Conservation (phyloP, 2,329 filamentous ascomycete genomes). For the Talaromyces sp. region DNA sequence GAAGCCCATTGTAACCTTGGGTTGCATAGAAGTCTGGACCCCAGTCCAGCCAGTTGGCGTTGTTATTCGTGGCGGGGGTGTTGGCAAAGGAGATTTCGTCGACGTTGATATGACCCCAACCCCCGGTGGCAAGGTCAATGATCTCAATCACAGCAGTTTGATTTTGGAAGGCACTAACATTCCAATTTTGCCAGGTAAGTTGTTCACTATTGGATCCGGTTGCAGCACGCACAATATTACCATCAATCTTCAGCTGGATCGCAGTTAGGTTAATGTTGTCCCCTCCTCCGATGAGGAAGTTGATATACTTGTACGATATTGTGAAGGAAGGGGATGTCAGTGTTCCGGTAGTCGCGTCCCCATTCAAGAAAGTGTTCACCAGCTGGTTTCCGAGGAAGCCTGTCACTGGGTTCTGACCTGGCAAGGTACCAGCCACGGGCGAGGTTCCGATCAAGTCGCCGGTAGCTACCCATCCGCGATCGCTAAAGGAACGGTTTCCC, state of each 20-base stretch:
- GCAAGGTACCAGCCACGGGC: neutral
- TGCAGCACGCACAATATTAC: neutral
- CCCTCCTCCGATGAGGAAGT: neutral
- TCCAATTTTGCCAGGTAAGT: neutral
- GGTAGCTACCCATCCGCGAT: neutral
- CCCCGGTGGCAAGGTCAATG: neutral
- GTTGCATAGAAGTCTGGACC: constrained; percentile 33
- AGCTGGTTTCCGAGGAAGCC: neutral
- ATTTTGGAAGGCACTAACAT: neutral
- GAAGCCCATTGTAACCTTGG: constrained; percentile 24
- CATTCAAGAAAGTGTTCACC: neutral
- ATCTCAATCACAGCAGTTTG: neutral
- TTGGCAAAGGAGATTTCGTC: neutral
- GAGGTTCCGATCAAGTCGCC: neutral
- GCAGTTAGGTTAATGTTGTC: neutral
- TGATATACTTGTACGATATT: neutral
- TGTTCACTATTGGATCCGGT: neutral
- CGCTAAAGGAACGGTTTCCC: neutral
- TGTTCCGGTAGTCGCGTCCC: neutral
- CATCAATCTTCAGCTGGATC: neutral
- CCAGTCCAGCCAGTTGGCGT: constrained; percentile 30
- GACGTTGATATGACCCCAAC: neutral
- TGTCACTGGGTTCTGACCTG: neutral
- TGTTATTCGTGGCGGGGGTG: constrained; percentile 8
- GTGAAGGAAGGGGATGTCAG: neutral